A percentile compares a stretch with the other conserved stretches of the same genome.
These are phyloP conservation scores for Gamarada debralockiae DNA, from an alignment of 495 filamentous ascomycete genomes.

Conservation along the genomic window DNA sequence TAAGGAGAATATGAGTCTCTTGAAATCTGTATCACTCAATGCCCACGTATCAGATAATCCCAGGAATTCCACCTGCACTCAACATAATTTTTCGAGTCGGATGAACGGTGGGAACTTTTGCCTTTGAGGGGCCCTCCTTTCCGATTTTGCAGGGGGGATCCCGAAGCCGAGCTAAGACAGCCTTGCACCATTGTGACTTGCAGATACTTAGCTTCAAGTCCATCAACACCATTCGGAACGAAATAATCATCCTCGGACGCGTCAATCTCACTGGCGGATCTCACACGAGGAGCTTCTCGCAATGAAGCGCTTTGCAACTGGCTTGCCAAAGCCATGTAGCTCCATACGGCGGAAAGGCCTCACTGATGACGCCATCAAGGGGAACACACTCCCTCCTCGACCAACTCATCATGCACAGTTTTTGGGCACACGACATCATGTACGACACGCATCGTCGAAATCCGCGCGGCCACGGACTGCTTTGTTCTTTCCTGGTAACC, in stretches of 20 bases:
- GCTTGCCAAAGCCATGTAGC: slow-evolving; percentile 11
- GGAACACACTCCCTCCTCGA: background rate
- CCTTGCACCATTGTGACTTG: no score
- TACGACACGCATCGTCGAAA: slow-evolving; percentile 22
- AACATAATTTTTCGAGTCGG: no score
- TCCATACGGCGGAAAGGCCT: slow-evolving; percentile 2
- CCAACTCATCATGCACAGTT: background rate
- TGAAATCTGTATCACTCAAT: no score
- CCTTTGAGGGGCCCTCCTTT: no score
- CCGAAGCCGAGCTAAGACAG: no score
- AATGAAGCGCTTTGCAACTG: slow-evolving; percentile 20
- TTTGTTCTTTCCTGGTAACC: slow-evolving; percentile 79
- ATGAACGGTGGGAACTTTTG: no score
- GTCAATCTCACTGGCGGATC: background rate
- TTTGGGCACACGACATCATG: background rate
- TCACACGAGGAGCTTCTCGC: slow-evolving; percentile 2
- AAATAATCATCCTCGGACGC: background rate
- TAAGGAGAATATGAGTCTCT: no score
- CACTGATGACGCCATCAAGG: background rate
- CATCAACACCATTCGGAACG: no score
- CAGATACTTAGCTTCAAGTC: no score
- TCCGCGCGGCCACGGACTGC: slow-evolving; percentile 58
- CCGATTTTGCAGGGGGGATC: no score
- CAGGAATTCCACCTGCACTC: no score
- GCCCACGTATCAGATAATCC: no score